Conservation (phyloP, 1,284 basidiomycete genomes). For the Leccinum pachyderme region DNA sequence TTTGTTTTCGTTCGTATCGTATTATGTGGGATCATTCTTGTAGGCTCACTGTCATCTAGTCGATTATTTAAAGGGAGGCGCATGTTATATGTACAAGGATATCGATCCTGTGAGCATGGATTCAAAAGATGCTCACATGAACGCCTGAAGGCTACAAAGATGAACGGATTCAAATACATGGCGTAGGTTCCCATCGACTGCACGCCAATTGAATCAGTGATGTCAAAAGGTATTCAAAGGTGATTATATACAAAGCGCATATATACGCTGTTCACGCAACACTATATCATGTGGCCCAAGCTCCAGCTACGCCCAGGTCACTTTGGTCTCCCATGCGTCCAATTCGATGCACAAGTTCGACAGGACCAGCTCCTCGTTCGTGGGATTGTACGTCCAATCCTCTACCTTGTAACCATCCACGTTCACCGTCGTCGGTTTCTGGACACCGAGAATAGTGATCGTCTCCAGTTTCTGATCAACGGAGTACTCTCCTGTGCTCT, state of each 20-base stretch:
- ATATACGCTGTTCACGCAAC: slow-evolving; percentile 36
- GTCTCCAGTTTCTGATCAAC: slow-evolving; percentile 43
- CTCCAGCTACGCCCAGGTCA: slow-evolving; percentile 30
- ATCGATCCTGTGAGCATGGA: not conserved
- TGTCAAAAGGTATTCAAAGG: not conserved
- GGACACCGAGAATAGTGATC: slow-evolving; percentile 50
- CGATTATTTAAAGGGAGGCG: not conserved
- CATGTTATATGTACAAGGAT: not conserved
- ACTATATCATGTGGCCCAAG: slow-evolving; percentile 26
- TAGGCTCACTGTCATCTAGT: not conserved
- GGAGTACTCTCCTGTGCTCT: slow-evolving; percentile 42
- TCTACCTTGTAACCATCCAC: slow-evolving; percentile 31
- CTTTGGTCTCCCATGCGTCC: slow-evolving; percentile 25
- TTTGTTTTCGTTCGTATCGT: not conserved
- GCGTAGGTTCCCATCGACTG: not conserved
- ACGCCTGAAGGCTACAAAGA: not conserved
- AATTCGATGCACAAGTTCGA: slow-evolving; percentile 33
- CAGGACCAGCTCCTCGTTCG: slow-evolving; percentile 36
- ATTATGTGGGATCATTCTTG: not conserved
- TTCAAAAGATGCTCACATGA: not conserved
- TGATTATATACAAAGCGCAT: not conserved
- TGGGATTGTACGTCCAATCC: slow-evolving; percentile 36
- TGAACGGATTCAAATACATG: not conserved
- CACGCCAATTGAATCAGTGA: not conserved
- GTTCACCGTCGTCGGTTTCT: slow-evolving; percentile 35